Evolutionary conservation across 192 early-diverging fungal species (phyloP).

Genomic region (Fimicolochytrium jonesii): DNA sequence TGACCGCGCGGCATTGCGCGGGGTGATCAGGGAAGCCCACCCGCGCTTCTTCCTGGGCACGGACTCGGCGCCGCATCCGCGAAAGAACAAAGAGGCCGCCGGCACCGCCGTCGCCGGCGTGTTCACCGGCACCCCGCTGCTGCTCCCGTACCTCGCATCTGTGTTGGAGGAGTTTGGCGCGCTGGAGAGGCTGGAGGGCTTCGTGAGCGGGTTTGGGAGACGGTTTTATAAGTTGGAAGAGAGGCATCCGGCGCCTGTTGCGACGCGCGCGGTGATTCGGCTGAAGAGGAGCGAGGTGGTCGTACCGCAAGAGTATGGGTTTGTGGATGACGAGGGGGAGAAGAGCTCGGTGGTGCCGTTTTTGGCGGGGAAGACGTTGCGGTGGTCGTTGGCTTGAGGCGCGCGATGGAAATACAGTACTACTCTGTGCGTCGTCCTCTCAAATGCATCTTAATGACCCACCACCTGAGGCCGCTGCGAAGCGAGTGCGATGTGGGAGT

Average conservation of each 20-base stretch:
- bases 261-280: conserved; percentile 33
- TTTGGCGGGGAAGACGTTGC: conserved; percentile 58
- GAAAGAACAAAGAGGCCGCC: conserved; percentile 76
- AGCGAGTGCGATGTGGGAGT: too few relatives aligned
- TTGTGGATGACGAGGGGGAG: conserved; percentile 44
- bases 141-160: conserved; percentile 82
- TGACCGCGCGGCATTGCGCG: conserved; percentile 83
- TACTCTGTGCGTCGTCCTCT: too few relatives aligned
- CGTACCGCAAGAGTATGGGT: conserved; percentile 54
- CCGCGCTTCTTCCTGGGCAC: conserved; percentile 96
- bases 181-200: conserved; percentile 73
- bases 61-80: conserved; percentile 94
- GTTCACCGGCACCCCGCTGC: conserved; percentile 83
- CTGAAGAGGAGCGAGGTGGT: conserved; percentile 35
- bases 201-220: conserved; percentile 82
- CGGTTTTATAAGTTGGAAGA: conserved; percentile 75
- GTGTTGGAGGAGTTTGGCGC: conserved; percentile 81
- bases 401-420: too few relatives aligned
- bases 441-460: too few relatives aligned
- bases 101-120: conserved; percentile 79
- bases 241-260: conserved; percentile 22
- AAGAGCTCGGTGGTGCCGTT: conserved; percentile 76
- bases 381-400: conserved; percentile 16
- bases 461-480: too few relatives aligned
- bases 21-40: conserved; percentile 78